Conservation (phyloP, 305 asterid genomes). For the Fraxinus albicans region DNA sequence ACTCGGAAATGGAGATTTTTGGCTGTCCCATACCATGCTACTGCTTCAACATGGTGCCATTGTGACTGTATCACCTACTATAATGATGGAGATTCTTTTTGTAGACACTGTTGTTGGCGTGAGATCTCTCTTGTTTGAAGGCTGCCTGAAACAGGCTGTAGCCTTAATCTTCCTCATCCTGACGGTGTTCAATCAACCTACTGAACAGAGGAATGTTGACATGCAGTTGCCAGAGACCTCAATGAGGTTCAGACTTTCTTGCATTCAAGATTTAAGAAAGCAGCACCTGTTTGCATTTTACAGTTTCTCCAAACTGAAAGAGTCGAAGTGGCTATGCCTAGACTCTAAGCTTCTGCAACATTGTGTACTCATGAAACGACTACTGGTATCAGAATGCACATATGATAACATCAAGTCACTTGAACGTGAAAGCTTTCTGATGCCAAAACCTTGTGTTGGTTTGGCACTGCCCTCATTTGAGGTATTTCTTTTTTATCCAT, state of each 20-base stretch:
- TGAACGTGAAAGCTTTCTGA: conserved; percentile 41
- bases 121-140: conserved; percentile 69
- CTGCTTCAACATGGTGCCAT: conserved; percentile 67
- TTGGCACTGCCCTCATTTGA: conserved; percentile 37
- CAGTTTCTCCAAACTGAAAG: conserved; percentile 61
- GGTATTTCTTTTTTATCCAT: conserved; percentile 44
- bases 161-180: conserved; percentile 61
- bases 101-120: conserved; percentile 77
- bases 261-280: conserved; percentile 50
- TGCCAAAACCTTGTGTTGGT: conserved; percentile 33
- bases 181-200: conserved; percentile 52
- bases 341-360: conserved; percentile 64
- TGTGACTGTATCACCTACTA: conserved; percentile 64
- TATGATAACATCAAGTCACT: conserved; percentile 71
- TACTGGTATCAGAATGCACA: conserved; percentile 81
- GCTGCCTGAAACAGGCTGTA: conserved; percentile 72
- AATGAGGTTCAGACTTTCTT: conserved; percentile 64
- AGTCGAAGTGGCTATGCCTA: conserved; percentile 64
- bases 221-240: conserved; percentile 75
- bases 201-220: conserved; percentile 44
- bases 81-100: conserved; percentile 79
- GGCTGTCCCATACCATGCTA: conserved; percentile 50
- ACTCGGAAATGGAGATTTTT: conserved; percentile 32
- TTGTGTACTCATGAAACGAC: conserved; percentile 57
- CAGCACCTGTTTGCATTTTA: conserved; percentile 64